These are phyloP conservation scores for Talaromyces nanjingensis DNA, from an alignment of 495 filamentous ascomycete genomes.

Conservation along the genomic window DNA sequence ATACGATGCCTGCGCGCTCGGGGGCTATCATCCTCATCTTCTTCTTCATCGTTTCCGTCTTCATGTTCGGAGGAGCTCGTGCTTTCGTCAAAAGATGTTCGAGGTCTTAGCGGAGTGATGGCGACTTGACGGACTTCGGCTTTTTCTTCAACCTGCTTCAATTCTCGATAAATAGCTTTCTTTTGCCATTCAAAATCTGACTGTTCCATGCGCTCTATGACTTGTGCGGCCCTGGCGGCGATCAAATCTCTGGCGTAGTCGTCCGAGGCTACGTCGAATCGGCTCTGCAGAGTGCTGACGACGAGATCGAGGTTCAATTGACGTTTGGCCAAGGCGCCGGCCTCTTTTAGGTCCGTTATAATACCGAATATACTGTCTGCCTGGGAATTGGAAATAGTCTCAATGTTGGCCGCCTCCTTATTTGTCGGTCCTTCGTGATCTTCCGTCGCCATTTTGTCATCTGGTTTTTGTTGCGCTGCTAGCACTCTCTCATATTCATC, in stretches of 20 bases:
- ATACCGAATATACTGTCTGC: conserved; percentile 30
- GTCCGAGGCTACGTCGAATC: conserved; percentile 23
- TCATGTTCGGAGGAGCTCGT: conserved; percentile 20
- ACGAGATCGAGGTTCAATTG: conserved; percentile 35
- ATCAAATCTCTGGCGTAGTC: conserved; percentile 35
- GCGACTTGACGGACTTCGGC: conserved; percentile 14
- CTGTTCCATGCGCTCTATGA: conserved; percentile 32
- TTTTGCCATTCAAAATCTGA: conserved; percentile 34
- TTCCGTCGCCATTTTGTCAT: conserved; percentile 17
- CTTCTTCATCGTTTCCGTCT: background rate
- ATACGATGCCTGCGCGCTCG: conserved; percentile 22
- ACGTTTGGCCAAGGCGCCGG: conserved; percentile 38
- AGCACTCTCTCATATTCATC: conserved; percentile 34
- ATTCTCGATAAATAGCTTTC: conserved; percentile 39
- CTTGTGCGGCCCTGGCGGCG: conserved; percentile 21
- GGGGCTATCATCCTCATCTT: conserved; percentile 12
- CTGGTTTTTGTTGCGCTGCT: conserved; percentile 24
- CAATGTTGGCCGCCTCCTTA: conserved; percentile 21
- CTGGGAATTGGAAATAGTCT: conserved; percentile 27
- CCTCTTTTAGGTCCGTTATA: conserved; percentile 30
- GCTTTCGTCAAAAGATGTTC: conserved; percentile 18
- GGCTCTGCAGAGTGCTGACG: conserved; percentile 20
- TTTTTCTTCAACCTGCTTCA: conserved; percentile 26
- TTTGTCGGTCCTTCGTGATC: conserved; percentile 15
- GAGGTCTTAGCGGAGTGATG: conserved; percentile 30